These are phyloP conservation scores for Tricholoma matsutake DNA, from an alignment of 768 basidiomycete genomes.

Conservation along the genomic window DNA sequence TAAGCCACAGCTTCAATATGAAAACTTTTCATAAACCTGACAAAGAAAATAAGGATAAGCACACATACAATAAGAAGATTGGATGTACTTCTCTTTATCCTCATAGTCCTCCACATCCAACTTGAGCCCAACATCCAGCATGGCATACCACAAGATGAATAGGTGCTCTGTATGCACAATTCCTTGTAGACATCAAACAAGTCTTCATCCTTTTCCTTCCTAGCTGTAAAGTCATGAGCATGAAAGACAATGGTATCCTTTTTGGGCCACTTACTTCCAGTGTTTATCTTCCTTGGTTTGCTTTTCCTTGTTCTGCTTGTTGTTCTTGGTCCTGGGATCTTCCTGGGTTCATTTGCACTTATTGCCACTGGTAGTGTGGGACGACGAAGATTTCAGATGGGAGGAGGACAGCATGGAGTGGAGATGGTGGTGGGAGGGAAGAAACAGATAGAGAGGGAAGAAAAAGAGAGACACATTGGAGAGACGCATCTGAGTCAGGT, in stretches of 20 bases:
- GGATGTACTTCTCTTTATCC: not conserved
- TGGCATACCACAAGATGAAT: not conserved
- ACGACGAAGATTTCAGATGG: not conserved
- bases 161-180: not conserved
- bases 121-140: not conserved
- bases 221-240: not conserved
- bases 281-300: not conserved
- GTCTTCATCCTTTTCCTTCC: not conserved
- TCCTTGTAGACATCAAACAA: not conserved
- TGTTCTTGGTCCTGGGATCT: not conserved
- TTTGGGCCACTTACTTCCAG: not conserved
- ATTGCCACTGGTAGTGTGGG: not conserved
- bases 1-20: not conserved
- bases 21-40: not conserved
- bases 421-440: not conserved
- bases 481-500: too few species aligned
- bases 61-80: not conserved
- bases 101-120: not conserved
- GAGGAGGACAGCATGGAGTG: not conserved
- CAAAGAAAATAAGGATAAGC: not conserved
- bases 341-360: not conserved
- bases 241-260: not conserved
- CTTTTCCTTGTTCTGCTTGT: not conserved
- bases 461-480: not conserved
- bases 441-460: too few species aligned